Base-by-base conservation (phyloP, 1,284 basidiomycete genomes). In the Ceratobasidium sp. region DNA sequence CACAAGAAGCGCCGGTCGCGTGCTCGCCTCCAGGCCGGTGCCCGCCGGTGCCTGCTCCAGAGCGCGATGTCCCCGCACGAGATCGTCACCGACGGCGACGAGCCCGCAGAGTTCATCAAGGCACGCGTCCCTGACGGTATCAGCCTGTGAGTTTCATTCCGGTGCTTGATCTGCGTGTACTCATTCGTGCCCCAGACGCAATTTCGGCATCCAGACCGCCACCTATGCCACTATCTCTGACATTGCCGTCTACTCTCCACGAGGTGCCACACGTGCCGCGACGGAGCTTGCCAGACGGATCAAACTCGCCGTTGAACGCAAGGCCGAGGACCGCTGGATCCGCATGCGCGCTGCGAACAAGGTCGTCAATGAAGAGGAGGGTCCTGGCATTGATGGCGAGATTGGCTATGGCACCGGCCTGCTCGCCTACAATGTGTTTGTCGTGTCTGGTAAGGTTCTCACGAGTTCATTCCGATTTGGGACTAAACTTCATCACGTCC, bases 201-300 rank as follows among this genome's bases (percentile, higher is more conserved):
- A 94, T 83, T 93, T 94, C 81, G 92, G 92, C 58, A 92, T 92
- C 77, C 92, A 93, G 81, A 87, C 91, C 79, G 91, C 87, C 79
- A 94, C 96, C 78, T 96, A 95, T 80, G 90, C 94, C 0, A 92
- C 93, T 1, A 86, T 98, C 49, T 95, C 93, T 62, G 95, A 98
- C 81, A 88, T 98, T 76, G 89, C 96, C 76, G 84, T 97, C 61
- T 97, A 96, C 82, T 92, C 91, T 3, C 88, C 90, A n/a, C 86
- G 85, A 79, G 81, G 87, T 46, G 84, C 85, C 56, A 79, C 87
- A 14, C 79, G 86, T 16, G 85, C 88, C 16, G 88, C 92, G 2
- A 79, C 85, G 49, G 82, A 83, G 6, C 84, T 90, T 51, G 90
- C 90, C 0, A 83, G 86, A 74, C 84, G 87, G 63, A 88, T 92